phyloP scores from a whole-genome alignment of 345 rosid genomes.

The Combretum micranthum region DNA sequence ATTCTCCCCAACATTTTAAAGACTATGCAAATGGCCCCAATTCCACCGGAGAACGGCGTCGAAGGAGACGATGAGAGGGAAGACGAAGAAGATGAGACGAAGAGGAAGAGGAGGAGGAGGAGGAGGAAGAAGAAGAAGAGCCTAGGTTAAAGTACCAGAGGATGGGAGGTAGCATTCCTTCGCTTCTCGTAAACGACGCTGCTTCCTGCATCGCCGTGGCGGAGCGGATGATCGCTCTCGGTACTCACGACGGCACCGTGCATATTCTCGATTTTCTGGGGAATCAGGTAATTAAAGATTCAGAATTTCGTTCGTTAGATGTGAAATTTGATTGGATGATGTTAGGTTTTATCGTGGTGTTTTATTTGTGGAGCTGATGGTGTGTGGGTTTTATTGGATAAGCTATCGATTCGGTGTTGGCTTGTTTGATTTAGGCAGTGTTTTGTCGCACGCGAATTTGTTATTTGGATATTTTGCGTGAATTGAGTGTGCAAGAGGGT shows the following conservation, averaged over 20 bases:
- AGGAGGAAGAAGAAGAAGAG: conserved; percentile 77
- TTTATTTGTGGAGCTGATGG: not conserved
- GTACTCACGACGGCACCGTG: conserved; percentile 78
- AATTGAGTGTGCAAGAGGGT: not conserved
- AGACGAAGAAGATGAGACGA: conserved; percentile 52
- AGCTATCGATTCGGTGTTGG: not conserved
- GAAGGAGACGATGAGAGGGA: conserved; percentile 89
- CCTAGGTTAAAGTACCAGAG: conserved; percentile 96
- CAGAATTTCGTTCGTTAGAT: not conserved
- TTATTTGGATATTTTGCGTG: too few species aligned
- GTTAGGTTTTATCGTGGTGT: not conserved
- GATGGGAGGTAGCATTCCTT: conserved; percentile 90
- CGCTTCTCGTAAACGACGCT: conserved; percentile 75
- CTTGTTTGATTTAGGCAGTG: not conserved
- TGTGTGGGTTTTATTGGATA: not conserved
- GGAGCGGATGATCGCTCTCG: conserved; percentile 96
- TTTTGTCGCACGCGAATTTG: not conserved
- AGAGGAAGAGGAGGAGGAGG: conserved; percentile 57
- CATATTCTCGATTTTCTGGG: conserved; percentile 97
- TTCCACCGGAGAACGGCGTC: conserved; percentile 87
- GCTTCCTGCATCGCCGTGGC: conserved; percentile 94
- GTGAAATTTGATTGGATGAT: not conserved
- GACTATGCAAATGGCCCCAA: conserved; percentile 51
- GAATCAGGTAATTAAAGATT: conserved; percentile 50
- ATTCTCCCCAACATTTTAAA: conserved; percentile 1